A percentile compares a stretch with the other conserved stretches of the same genome.
phyloP scores from a whole-genome alignment of 192 early-diverging fungal species.

The Pilaira anomala region DNA sequence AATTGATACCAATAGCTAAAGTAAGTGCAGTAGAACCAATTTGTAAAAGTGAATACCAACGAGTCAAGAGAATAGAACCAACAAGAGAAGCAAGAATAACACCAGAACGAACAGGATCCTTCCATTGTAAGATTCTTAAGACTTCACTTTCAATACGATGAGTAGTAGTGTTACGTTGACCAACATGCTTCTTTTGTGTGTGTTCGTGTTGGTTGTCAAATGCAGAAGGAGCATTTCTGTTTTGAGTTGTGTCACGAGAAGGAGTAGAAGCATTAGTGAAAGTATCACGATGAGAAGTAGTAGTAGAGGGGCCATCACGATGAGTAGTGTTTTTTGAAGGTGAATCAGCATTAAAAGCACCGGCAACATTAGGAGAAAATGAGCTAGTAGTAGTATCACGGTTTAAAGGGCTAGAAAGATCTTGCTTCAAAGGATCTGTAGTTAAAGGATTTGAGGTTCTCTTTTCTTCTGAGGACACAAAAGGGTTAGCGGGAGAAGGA shows the following conservation, averaged over 20 bases:
- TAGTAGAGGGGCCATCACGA: not conserved
- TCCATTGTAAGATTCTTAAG: slow-evolving; percentile 11
- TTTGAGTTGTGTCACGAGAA: no score
- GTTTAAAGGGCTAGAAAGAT: no score
- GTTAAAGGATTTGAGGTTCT: no score
- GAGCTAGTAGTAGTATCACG: no score
- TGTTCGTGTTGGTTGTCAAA: not conserved
- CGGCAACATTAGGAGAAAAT: no score
- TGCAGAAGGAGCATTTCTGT: not conserved
- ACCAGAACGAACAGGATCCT: slow-evolving; percentile 18
- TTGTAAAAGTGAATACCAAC: slow-evolving; percentile 25
- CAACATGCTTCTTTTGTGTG: not conserved
- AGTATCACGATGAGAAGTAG: not conserved
- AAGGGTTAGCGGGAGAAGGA: not conserved
- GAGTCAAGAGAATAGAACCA: slow-evolving; percentile 14
- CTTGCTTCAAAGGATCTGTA: no score
- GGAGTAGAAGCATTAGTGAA: not conserved
- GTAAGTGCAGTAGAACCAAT: slow-evolving; percentile 17
- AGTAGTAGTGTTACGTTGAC: slow-evolving; percentile 14
- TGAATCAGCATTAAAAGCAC: no score
- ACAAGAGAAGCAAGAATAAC: not conserved
- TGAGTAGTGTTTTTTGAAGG: no score
- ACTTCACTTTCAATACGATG: slow-evolving; percentile 13
- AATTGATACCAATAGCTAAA: slow-evolving; percentile 11
- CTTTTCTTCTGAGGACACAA: no score